Conservation (phyloP, 2,329 filamentous ascomycete genomes). For the Albophoma yamanashiensis region DNA sequence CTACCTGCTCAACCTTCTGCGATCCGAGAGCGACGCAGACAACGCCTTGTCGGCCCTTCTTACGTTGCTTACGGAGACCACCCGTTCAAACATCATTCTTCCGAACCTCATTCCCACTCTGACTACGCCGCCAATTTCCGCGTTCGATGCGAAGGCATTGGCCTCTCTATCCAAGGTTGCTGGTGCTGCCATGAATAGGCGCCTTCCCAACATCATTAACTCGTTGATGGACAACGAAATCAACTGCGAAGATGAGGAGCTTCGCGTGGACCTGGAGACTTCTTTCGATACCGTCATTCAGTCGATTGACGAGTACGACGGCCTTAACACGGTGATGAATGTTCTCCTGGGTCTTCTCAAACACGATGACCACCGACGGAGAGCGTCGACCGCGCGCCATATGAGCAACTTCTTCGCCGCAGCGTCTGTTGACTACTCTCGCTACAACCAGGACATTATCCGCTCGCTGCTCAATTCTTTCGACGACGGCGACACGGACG, state of each 20-base stretch:
- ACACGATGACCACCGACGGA: constrained; percentile 81
- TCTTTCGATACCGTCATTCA: constrained; percentile 85
- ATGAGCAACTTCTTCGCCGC: constrained; percentile 77
- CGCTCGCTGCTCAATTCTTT: constrained; percentile 85
- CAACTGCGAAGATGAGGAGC: constrained; percentile 59
- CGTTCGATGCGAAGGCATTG: constrained; percentile 89
- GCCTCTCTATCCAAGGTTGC: constrained; percentile 91
- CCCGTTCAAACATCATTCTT: constrained; percentile 89
- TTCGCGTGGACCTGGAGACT: constrained; percentile 60
- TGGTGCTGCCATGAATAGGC: constrained; percentile 79
- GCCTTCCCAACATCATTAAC: constrained; percentile 83
- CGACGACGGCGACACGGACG: constrained; percentile 70
- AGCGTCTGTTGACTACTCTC: constrained; percentile 77
- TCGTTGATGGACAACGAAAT: constrained; percentile 91
- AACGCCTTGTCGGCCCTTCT: constrained; percentile 88
- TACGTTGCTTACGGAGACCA: constrained; percentile 86
- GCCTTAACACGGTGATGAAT: constrained; percentile 91
- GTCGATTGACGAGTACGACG: constrained; percentile 92
- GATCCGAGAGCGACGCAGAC: constrained; percentile 76
- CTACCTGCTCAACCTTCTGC: constrained; percentile 79
- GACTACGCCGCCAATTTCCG: constrained; percentile 78
- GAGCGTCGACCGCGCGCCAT: constrained; percentile 67
- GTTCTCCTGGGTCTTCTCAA: constrained; percentile 81
- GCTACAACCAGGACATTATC: constrained; percentile 94
- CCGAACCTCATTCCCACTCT: constrained; percentile 93